phyloP scores from a whole-genome alignment of 441 rosid species.

The Pelargonium cotyledonis region DNA sequence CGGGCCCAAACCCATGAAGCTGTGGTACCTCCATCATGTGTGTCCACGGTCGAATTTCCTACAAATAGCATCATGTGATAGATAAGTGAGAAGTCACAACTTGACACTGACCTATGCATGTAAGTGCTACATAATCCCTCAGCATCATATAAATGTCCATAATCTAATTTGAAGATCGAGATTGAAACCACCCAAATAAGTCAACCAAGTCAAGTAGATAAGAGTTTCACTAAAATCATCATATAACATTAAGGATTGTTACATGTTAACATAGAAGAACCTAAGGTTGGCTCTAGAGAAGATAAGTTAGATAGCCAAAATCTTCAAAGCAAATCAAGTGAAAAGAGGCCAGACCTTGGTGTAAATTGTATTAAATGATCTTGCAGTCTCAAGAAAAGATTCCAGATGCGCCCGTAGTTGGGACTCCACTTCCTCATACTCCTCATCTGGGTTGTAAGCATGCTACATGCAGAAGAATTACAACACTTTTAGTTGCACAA shows the following conservation, averaged over 20 bases:
- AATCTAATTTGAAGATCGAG: background rate
- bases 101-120: background rate
- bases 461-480: slow-evolving; percentile 37
- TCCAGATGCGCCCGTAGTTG: slow-evolving; percentile 69
- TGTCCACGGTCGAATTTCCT: slow-evolving; percentile 99
- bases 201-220: background rate
- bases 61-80: slow-evolving; percentile 11
- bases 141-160: background rate
- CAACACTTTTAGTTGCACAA: slow-evolving; percentile 1
- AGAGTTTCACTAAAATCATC: background rate
- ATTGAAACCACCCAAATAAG: background rate
- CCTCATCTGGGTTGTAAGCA: slow-evolving; percentile 95
- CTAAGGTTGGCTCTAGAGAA: background rate
- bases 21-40: slow-evolving; percentile 99
- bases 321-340: slow-evolving; percentile 12
- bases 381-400: slow-evolving; percentile 88
- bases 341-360: slow-evolving; percentile 52
- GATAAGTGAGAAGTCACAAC: slow-evolving; percentile 13
- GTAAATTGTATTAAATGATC: slow-evolving; percentile 81
- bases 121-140: background rate
- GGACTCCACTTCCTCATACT: slow-evolving; percentile 76
- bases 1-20: slow-evolving; percentile 98
- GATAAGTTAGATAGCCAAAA: slow-evolving; percentile 1
- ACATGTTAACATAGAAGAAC: background rate
- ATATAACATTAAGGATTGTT: background rate